Evolutionary conservation across 2,329 filamentous ascomycete species (phyloP).

Genomic region (Fusarium mangiferae): DNA sequence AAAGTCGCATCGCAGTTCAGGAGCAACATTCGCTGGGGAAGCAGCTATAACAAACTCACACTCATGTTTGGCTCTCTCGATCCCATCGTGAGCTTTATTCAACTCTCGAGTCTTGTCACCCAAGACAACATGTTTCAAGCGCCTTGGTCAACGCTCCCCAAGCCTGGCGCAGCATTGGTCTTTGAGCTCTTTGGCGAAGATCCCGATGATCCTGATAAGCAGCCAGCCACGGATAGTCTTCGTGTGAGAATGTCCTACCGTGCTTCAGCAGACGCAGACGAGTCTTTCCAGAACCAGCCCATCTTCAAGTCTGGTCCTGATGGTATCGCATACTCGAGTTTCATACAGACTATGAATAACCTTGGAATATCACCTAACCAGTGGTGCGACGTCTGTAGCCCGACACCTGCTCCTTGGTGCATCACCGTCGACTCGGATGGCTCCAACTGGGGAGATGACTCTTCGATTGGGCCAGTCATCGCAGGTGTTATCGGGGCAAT

Average conservation of each 20-base stretch:
- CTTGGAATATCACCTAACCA: conserved; percentile 48
- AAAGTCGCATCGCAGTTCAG: conserved; percentile 56
- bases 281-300: conserved; percentile 50
- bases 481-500: conserved; percentile 60
- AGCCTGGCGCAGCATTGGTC: conserved; percentile 78
- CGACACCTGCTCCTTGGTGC: conserved; percentile 53
- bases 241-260: conserved; percentile 68
- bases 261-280: conserved; percentile 54
- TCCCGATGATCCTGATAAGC: conserved; percentile 23
- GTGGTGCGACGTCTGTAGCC: conserved; percentile 59
- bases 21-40: conserved; percentile 53
- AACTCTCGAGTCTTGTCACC: conserved; percentile 59
- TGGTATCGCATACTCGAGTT: conserved; percentile 53
- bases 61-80: conserved; percentile 65
- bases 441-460: not conserved
- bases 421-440: not conserved
- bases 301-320: conserved; percentile 54
- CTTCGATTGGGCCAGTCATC: conserved; percentile 50
- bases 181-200: conserved; percentile 70
- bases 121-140: conserved; percentile 61
- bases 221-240: conserved; percentile 52
- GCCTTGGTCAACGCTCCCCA: conserved; percentile 57
- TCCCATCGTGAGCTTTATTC: conserved; percentile 66
- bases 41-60: conserved; percentile 58
- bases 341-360: conserved; percentile 50